These are phyloP conservation scores for Pichia phayaonensis DNA, from an alignment of 805 yeast species.

Conservation along the genomic window DNA sequence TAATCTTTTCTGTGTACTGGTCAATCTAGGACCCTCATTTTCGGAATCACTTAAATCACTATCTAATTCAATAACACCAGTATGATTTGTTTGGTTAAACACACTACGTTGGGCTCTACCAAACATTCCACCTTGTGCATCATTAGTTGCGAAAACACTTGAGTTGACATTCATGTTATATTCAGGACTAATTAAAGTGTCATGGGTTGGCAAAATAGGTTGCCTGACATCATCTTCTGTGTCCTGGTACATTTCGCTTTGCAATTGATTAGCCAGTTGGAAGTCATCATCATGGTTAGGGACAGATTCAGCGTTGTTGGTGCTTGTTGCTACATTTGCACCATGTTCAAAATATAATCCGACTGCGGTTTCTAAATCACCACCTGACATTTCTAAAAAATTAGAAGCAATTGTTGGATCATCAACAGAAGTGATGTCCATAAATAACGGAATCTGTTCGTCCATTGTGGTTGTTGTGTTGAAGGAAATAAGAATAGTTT, in stretches of 20 bases:
- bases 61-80: slow-evolving; percentile 29
- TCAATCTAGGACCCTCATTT: slow-evolving; percentile 25
- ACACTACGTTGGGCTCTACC: slow-evolving; percentile 43
- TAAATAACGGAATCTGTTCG: slow-evolving; percentile 44
- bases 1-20: slow-evolving; percentile 53
- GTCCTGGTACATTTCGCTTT: slow-evolving; percentile 49
- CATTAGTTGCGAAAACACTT: slow-evolving; percentile 3
- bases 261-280: slow-evolving; percentile 51
- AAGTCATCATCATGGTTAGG: background rate
- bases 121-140: slow-evolving; percentile 35
- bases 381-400: slow-evolving; percentile 71
- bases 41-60: slow-evolving; percentile 34
- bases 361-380: slow-evolving; percentile 76
- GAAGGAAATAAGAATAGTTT: background rate
- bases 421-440: slow-evolving; percentile 74
- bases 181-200: slow-evolving; percentile 34
- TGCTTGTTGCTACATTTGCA: slow-evolving; percentile 6
- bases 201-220: slow-evolving; percentile 72
- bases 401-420: slow-evolving; percentile 64
- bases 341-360: slow-evolving; percentile 73
- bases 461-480: background rate
- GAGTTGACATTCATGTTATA: background rate
- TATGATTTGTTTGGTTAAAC: slow-evolving; percentile 49
- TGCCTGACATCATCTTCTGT: slow-evolving; percentile 54
- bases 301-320: slow-evolving; percentile 13